phyloP scores from a whole-genome alignment of 2,329 filamentous ascomycete species.

The Colletotrichum shisoi region DNA sequence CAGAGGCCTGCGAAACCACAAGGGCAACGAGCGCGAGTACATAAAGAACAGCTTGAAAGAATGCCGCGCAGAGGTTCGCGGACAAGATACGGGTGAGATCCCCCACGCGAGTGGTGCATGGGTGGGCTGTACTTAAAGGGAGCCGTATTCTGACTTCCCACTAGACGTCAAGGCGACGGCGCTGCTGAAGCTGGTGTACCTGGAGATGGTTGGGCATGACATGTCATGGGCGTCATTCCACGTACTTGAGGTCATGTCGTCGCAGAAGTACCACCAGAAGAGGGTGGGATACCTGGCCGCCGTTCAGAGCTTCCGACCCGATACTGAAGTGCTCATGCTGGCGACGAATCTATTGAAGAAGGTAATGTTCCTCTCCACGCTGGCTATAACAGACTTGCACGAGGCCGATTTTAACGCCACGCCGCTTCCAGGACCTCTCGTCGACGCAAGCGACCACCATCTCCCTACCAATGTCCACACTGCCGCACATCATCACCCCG shows the following conservation, averaged over 20 bases:
- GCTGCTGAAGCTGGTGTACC: conserved; percentile 92
- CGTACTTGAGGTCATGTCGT: conserved; percentile 98
- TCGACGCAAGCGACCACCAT: conserved; percentile 78
- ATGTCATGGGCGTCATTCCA: conserved; percentile 99
- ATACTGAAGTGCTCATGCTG: conserved; percentile 97
- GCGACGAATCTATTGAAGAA: conserved; percentile 97
- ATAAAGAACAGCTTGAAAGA: conserved; percentile 93
- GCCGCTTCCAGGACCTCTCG: conserved; percentile 70
- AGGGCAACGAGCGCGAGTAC: conserved; percentile 93
- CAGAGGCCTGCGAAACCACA: conserved; percentile 91
- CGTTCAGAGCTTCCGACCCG: conserved; percentile 92
- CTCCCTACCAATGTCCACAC: conserved; percentile 82
- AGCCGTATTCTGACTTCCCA: conserved; percentile 35
- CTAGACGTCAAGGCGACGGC: conserved; percentile 94
- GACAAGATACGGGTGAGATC: conserved; percentile 84
- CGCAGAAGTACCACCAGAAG: conserved; percentile 92
- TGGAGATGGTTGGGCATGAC: conserved; percentile 99
- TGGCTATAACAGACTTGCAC: neutral
- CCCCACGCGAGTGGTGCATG: neutral
- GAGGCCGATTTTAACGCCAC: conserved; percentile 13
- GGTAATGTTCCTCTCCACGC: conserved; percentile 53
- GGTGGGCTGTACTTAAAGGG: neutral
- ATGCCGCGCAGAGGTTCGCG: conserved; percentile 91
- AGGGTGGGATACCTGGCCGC: conserved; percentile 93
- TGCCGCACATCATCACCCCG: conserved; percentile 94